Base-by-base conservation (phyloP, 768 basidiomycete genomes). In the Royoungia palumana region DNA sequence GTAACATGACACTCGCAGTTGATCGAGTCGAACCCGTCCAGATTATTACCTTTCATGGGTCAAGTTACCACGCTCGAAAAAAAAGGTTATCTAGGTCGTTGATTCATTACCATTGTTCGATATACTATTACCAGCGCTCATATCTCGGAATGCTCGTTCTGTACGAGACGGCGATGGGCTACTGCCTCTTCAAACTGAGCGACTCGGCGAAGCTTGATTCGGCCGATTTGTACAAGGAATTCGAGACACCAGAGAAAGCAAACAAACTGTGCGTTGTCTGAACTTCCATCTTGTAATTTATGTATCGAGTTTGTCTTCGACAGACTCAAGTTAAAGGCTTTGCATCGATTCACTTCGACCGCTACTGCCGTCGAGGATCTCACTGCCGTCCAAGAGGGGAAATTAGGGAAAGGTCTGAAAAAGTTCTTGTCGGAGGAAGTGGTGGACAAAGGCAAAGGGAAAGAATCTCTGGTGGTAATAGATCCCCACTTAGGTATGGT, bases 331-430 rank as follows among this genome's bases (percentile, higher is more conserved):
- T 75, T 99, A 48, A 93, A 94, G 69, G 92, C 93, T 30, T 74
- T 98, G 42, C 96, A 99, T 72, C 89, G 93, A 44, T 99, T 99
- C 71, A 88, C 87, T 19, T 95, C 94, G 28, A 99, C 96, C 14
- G 96, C 93, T 21, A 85, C 85, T 12, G 96, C 96, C 19, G 95
- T 99, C 11, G 96, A 98, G 72, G 96, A 99, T 67, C 83, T 98
- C 57, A 90, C 91, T 22, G 84, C 94, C 8, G 73, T 98, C 24
- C 91, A 95, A 67, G 85, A 85, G 39, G 94, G 95, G 56, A 94
- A 97, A 73, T 65, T 98, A 21, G 91, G 90, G 36, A 95, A 95
- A 68, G 85, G 87, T 7, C 73, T 98, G 57, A 94, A 94, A 72
- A 84, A 96, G 66, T 98, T 98, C 75, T 70, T 99, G 61, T 85